phyloP scores from a whole-genome alignment of 1,139 yeast genomes.

The Candida mesenterica region DNA sequence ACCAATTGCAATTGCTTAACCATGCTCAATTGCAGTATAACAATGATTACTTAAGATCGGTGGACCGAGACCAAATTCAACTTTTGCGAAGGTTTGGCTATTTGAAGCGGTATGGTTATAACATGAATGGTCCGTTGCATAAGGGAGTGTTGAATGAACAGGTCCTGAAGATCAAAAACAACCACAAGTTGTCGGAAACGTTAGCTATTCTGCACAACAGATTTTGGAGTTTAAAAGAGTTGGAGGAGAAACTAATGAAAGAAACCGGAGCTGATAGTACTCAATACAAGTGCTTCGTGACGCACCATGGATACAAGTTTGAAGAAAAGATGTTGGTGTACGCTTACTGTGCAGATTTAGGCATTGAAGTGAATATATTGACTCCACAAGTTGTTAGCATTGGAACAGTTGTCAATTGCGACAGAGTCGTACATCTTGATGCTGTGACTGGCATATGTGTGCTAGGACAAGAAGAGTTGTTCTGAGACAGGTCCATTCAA shows the following conservation, averaged over 20 bases:
- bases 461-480: slow-evolving; percentile 14
- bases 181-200: slow-evolving; percentile 14
- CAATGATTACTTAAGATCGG: slow-evolving; percentile 8
- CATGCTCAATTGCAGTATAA: slow-evolving; percentile 20
- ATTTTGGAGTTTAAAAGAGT: slow-evolving; percentile 25
- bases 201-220: slow-evolving; percentile 13
- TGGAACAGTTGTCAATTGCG: slow-evolving; percentile 46
- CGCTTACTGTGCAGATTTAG: slow-evolving; percentile 47
- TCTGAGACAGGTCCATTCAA: neutral
- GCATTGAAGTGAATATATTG: slow-evolving; percentile 44
- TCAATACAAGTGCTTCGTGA: slow-evolving; percentile 27
- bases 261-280: neutral
- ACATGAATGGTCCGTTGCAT: slow-evolving; percentile 32
- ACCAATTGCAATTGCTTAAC: slow-evolving; percentile 40
- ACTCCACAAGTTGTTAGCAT: slow-evolving; percentile 21
- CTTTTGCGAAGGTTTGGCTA: slow-evolving; percentile 20
- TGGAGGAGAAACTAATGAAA: slow-evolving; percentile 21
- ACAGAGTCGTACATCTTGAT: slow-evolving; percentile 37
- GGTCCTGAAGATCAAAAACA: slow-evolving; percentile 17
- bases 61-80: slow-evolving; percentile 10
- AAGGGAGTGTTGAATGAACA: slow-evolving; percentile 17
- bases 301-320: slow-evolving; percentile 21
- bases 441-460: slow-evolving; percentile 35
- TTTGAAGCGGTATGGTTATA: slow-evolving; percentile 36
- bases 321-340: slow-evolving; percentile 14